Base-by-base conservation (phyloP, 176 grass and related monocot species). In the Elymus sibiricus region DNA sequence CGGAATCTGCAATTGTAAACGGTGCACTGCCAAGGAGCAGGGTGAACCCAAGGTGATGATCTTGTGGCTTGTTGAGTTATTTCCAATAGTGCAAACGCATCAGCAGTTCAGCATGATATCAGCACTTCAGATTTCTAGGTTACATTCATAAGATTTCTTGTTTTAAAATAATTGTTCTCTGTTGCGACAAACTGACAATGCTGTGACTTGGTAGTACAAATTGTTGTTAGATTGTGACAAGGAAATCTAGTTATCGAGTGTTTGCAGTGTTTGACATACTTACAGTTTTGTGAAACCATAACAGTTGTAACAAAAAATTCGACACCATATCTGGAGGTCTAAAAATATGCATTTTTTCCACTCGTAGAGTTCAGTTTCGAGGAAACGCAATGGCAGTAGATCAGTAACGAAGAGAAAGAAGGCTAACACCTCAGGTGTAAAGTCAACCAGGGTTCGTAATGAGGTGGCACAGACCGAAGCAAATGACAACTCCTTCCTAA, bases 31-130 rank as follows among this genome's bases (percentile, higher is more conserved):
- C 22, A 76, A 72, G 42, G 49, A 90, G 19, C 64, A 65, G 11
- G 27, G 1, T 55, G 22, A 59, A 64, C 61, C 43, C 64, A 51
- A 88, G 85, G 91, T 93, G 55, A 85, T 59, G 11, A 59, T 44
- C 24, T 31, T 69, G 27, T 83, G 17, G 8, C 39, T 82, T 77
- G 55, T 15, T 72, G 40, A 39, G 8, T 38, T 70, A 21, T 32
- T 12, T 60, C 35, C 28, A 27, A 29, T 17, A 21, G 14, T 49
- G 27, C 16, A 32, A 32, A 76, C 9, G n/a, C 75, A 61, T 24
- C 16, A 78, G 40, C 64, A 35, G 64, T 53, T 78, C 79, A 73
- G 21, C 28, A 62, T 63, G 22, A 51, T 35, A 74, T 46, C 7
- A 27, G 4, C 15, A 9, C 11, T 51, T 42, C n/a, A 11, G 11